Conservation (phyloP, 2,329 filamentous ascomycete species). For the Apiospora aurea region DNA sequence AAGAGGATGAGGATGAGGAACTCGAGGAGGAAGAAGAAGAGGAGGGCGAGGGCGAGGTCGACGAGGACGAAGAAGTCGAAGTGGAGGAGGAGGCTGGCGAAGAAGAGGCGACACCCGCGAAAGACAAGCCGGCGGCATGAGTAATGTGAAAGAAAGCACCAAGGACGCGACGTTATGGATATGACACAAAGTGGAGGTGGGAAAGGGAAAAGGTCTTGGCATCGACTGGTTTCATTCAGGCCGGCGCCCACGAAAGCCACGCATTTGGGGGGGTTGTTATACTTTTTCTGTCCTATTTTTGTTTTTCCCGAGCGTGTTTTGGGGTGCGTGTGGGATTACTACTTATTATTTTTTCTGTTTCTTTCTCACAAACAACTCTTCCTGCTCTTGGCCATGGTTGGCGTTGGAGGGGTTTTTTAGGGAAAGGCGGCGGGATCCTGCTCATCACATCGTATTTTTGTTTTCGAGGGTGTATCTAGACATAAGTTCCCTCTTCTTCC, state of each 20-base stretch:
- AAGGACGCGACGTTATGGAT: conserved; percentile 18
- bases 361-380: neutral
- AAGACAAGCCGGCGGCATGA: conserved; percentile 7
- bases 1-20: neutral
- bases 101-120: neutral
- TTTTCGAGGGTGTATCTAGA: neutral
- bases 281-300: neutral
- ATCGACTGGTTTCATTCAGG: conserved; percentile 17
- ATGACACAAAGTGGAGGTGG: neutral
- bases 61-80: neutral
- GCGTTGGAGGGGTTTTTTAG: conserved; percentile 12
- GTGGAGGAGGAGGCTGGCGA: neutral
- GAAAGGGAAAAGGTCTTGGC: conserved; percentile 6
- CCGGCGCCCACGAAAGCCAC: neutral
- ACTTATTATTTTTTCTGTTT: neutral
- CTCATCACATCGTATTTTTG: neutral
- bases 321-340: neutral
- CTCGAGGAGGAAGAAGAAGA: neutral
- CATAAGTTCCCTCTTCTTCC: neutral
- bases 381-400: neutral
- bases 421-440: neutral
- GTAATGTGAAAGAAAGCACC: neutral
- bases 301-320: conserved; percentile 14
- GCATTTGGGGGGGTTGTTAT: neutral
- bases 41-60: neutral